Conservation (phyloP, 768 basidiomycete species). For the Chalciporus chontae region DNA sequence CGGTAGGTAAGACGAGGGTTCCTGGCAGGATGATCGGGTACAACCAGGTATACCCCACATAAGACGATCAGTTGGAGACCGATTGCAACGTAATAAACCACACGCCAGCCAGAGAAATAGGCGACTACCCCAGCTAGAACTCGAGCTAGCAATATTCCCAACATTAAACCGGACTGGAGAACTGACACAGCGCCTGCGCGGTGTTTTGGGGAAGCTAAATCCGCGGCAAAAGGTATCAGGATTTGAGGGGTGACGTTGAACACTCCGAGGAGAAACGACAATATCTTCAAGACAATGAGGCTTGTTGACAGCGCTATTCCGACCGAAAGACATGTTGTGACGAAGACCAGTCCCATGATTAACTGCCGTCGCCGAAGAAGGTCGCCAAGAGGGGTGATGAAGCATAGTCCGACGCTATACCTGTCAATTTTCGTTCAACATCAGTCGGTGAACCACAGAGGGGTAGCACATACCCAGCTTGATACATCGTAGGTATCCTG, state of each 20-base stretch:
- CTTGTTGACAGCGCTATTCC: constrained; percentile 35
- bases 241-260: constrained; percentile 38
- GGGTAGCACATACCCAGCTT: constrained; percentile 49
- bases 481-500: constrained; percentile 61
- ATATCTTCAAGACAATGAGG: constrained; percentile 30
- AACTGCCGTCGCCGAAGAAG: constrained; percentile 41
- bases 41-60: constrained; percentile 25
- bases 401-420: constrained; percentile 33
- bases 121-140: constrained; percentile 38
- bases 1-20: constrained; percentile 35
- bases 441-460: not conserved
- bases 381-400: constrained; percentile 45
- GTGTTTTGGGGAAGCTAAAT: constrained; percentile 35
- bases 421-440: not conserved
- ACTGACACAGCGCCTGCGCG: constrained; percentile 26
- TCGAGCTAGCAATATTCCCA: constrained; percentile 27
- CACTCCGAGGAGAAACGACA: constrained; percentile 38
- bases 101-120: constrained; percentile 37
- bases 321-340: constrained; percentile 35
- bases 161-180: constrained; percentile 26
- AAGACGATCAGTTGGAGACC: constrained; percentile 30
- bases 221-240: constrained; percentile 41
- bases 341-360: constrained; percentile 33
- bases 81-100: constrained; percentile 40
- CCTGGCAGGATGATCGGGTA: constrained; percentile 42